phyloP scores from a whole-genome alignment of 441 rosid genomes.

The Sinapis alba region DNA sequence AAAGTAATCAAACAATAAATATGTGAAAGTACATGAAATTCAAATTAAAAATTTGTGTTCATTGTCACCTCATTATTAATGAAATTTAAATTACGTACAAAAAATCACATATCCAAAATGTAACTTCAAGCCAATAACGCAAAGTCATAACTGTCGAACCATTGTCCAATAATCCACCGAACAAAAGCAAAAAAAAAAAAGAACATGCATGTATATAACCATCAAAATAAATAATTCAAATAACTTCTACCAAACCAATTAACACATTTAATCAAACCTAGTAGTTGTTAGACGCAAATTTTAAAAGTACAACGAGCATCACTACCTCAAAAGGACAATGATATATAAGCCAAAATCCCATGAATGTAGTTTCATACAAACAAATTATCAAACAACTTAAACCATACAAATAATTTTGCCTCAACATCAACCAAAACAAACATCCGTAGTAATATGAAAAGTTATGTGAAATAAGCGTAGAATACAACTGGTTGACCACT shows the following conservation, averaged over 20 bases:
- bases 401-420: background rate
- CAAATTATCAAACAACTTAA: background rate
- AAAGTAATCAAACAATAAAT: background rate
- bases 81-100: too few species aligned
- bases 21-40: background rate
- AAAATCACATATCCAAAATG: background rate
- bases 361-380: background rate
- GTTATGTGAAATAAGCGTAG: too few species aligned
- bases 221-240: background rate
- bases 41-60: background rate
- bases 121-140: background rate
- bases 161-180: background rate
- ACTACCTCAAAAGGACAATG: background rate
- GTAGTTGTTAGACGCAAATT: background rate
- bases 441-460: too few species aligned
- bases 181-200: background rate
- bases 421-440: too few species aligned
- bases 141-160: background rate
- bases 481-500: too few species aligned
- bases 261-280: background rate
- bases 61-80: background rate
- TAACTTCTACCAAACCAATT: background rate
- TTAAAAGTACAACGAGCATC: background rate
- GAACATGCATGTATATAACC: background rate
- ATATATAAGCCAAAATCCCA: background rate